Evolutionary conservation across 495 filamentous ascomycete genomes (phyloP), one percentile per base, ranked within the genome.

Genomic region (Penicillium fimorum): DNA sequence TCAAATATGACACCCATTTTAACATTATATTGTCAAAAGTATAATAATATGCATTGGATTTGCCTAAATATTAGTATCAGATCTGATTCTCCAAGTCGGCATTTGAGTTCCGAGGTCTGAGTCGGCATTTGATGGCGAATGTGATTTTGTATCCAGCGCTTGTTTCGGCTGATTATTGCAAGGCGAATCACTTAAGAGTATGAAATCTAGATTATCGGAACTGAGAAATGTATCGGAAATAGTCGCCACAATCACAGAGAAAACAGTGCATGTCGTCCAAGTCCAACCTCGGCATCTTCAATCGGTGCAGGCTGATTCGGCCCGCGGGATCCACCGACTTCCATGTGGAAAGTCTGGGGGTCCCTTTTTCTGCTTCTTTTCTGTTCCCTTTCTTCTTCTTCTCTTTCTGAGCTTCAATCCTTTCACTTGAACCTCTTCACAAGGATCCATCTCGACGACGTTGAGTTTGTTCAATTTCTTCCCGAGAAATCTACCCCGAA

Each of bases 251-350:
- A 38, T 38, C 35, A 38, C 35, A 38, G 25, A 27, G 25, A 4
- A 27, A 4, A 27, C 6, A 27, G 25, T 27, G 25, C 25, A 27
- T 27, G 25, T 33, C 12, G 35, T n/a, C n/a, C n/a, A 38, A 8
- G 7, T 38, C 35, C 35, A 58, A 73, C 70, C 70, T 73, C 71
- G 71, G 71, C 70, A 62, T 70, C 58, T 67, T 43, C 52, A 64
- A 56, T 59, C 50, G 53, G 50, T 61, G 54, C 55, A 52, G 51
- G 51, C 41, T 67, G 62, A 66, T 64, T 71, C 62, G 59, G 55
- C 54, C 64, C 64, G 69, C 58, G 67, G 70, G 70, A 66, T 72
- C 72, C 72, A 75, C 70, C 20, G 29, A 51, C 17, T 29, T 63
- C 56, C 60, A 73, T 73, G 70, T 73, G 67, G 59, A 45, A 52